phyloP scores from a whole-genome alignment of 495 filamentous ascomycete genomes.

The Daldinia bambusicola region DNA sequence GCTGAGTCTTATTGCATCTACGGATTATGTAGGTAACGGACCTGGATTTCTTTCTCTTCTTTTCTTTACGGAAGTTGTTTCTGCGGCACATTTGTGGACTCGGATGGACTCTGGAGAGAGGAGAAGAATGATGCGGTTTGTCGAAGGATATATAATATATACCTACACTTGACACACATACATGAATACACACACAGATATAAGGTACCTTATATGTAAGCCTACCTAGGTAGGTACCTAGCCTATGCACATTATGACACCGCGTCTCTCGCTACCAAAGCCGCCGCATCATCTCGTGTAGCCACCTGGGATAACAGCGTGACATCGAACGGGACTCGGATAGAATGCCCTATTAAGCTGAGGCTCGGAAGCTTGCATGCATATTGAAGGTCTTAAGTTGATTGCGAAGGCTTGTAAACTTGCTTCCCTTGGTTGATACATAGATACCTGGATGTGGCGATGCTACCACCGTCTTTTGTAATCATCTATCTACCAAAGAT shows the following conservation, averaged over 20 bases:
- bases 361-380: conserved; percentile 4
- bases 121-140: background rate
- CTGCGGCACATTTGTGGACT: background rate
- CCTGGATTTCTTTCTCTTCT: background rate
- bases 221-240: background rate
- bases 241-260: background rate
- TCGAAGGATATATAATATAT: conserved; percentile 3
- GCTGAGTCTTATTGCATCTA: no score
- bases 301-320: conserved; percentile 6
- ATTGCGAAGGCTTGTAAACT: background rate
- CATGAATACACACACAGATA: no score
- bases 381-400: background rate
- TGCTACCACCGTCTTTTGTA: background rate
- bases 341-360: conserved; percentile 5
- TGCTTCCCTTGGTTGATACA: background rate
- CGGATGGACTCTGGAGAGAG: background rate
- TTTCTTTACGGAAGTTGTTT: conserved; percentile 3
- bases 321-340: background rate
- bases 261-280: conserved; percentile 4
- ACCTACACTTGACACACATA: background rate
- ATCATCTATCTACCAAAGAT: background rate
- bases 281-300: background rate
- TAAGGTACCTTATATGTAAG: no score
- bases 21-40: no score
- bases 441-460: background rate